Evolutionary conservation across 2,329 filamentous ascomycete species (phyloP), one percentile per base, ranked within the genome.

Genomic region (Thelonectria rubi): DNA sequence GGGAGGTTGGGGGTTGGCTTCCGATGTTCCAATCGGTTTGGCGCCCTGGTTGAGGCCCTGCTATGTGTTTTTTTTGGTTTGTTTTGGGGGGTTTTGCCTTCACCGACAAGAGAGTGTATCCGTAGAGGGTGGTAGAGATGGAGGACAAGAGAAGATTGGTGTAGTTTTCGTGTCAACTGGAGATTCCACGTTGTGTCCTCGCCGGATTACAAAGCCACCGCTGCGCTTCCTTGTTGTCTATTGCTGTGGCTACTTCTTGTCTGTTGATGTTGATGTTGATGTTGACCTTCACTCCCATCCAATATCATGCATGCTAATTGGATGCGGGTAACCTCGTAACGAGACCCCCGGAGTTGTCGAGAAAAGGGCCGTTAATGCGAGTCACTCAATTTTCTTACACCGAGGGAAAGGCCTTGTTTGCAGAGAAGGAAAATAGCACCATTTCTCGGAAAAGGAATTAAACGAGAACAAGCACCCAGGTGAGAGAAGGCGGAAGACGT

Each of bases 1-100:
- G 58, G 62, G 46, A 55, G 17, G 14, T 52, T 53, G 58, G 52
- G 42, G 34, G 32, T 60, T 53, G 58, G 46, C 53, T 56, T 55
- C 45, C 56, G 42, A 18, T 26, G 26, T 52, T 57, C 56, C 59
- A 57, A 57, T 56, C 48, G 52, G 40, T 48, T 48, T 47, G 26
- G 42, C 48, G 30, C 42, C 42, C 43, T 39, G 24, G n/a, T n/a
- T n/a, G n/a, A n/a, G n/a, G n/a, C n/a, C n/a, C n/a, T n/a, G n/a
- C n/a, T n/a, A n/a, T n/a, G n/a, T n/a, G n/a, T n/a, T n/a, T n/a
- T n/a, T n/a, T n/a, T n/a, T n/a, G n/a, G n/a, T n/a, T n/a, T n/a
- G n/a, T n/a, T n/a, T 24, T 24, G 24, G 24, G 24, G 24, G 24
- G 7, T n/a, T n/a, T n/a, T n/a, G n/a, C n/a, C 39, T 18, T 42